Percentiles rank a stretch among this genome's conserved stretches.
Conservation (phyloP, 139 green algal genomes). For the Desmodesmus armatus region DNA sequence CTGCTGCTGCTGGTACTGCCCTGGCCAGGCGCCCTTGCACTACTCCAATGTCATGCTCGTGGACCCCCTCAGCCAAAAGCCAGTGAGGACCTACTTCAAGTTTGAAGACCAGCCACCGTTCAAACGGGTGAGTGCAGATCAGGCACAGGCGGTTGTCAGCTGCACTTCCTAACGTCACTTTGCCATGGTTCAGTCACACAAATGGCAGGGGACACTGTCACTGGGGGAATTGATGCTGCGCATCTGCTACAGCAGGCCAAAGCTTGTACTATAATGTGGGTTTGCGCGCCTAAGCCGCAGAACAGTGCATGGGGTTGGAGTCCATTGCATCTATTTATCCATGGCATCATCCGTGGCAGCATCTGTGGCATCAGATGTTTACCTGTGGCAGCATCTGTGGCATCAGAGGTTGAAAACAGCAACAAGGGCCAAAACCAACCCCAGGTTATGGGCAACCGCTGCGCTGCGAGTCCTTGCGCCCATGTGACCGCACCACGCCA, state of each 20-base stretch:
- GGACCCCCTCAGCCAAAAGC: conserved; percentile 75
- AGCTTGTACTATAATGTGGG: not conserved
- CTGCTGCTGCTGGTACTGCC: not conserved
- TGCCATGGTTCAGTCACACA: too few relatives aligned
- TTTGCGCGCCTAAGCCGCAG: not conserved
- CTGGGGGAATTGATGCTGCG: too few relatives aligned
- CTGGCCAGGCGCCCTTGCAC: conserved; percentile 68
- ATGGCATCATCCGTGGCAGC: conserved; percentile 12
- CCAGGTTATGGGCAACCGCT: too few relatives aligned
- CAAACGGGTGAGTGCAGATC: conserved; percentile 13
- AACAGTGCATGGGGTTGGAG: too few relatives aligned
- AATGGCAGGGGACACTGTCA: too few relatives aligned
- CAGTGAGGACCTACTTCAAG: conserved; percentile 62
- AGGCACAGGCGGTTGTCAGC: too few relatives aligned
- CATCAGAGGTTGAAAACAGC: not conserved
- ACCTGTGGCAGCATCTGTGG: not conserved
- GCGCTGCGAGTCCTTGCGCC: too few relatives aligned
- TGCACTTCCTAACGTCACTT: too few relatives aligned
- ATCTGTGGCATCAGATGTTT: not conserved
- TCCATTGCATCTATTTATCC: too few relatives aligned
- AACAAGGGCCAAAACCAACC: too few relatives aligned
- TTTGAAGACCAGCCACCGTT: conserved; percentile 19
- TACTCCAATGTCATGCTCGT: conserved; percentile 86
- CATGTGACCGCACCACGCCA: not conserved
- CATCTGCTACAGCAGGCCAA: too few relatives aligned